phyloP scores from a whole-genome alignment of 176 grass and related monocot genomes.

The Aegilops speltoides region DNA sequence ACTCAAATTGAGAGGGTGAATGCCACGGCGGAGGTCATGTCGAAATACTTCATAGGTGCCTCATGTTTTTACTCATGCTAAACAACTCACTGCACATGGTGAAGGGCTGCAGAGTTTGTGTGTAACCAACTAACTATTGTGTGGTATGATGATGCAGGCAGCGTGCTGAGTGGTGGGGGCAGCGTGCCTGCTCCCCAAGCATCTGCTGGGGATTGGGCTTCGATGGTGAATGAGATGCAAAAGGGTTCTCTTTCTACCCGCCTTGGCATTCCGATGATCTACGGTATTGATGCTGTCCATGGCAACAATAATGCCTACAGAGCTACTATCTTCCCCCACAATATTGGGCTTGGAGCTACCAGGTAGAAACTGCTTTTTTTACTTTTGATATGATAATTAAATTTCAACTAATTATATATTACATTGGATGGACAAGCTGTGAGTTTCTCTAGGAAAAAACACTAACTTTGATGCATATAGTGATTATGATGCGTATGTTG shows the following conservation, averaged over 20 bases:
- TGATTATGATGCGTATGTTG: neutral
- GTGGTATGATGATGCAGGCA: slow-evolving; percentile 44
- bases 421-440: neutral
- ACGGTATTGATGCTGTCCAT: slow-evolving; percentile 78
- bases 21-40: slow-evolving; percentile 50
- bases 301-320: slow-evolving; percentile 75
- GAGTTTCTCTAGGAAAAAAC: neutral
- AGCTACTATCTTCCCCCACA: slow-evolving; percentile 78
- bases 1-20: slow-evolving; percentile 8
- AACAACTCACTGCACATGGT: neutral
- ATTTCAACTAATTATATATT: neutral
- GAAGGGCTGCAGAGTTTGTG: neutral
- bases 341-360: slow-evolving; percentile 77
- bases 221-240: slow-evolving; percentile 60
- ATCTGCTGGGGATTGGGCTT: slow-evolving; percentile 47
- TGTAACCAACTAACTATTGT: slow-evolving; percentile 21
- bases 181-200: slow-evolving; percentile 72
- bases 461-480: neutral
- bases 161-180: slow-evolving; percentile 77
- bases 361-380: slow-evolving; percentile 37
- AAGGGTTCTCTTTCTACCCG: slow-evolving; percentile 70
- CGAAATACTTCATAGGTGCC: slow-evolving; percentile 74
- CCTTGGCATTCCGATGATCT: slow-evolving; percentile 74
- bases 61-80: neutral
- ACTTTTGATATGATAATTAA: neutral